Base-by-base conservation (phyloP, 164 flowering plant genomes). In the Paratinospora sagittata region DNA sequence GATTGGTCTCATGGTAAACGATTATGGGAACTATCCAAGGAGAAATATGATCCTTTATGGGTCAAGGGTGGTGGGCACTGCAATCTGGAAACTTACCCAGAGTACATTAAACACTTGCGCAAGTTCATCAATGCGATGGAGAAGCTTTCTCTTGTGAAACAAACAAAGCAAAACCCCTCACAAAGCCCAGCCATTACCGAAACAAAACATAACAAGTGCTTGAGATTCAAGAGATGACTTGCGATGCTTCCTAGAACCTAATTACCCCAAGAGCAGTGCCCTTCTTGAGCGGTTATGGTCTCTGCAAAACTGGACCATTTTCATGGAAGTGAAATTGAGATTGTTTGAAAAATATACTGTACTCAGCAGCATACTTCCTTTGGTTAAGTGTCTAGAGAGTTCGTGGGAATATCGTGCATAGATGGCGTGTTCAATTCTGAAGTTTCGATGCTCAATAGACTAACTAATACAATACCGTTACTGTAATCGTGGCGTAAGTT, bases 61-160 rank as follows among this genome's bases (percentile, higher is more conserved):
- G 84, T 96, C 12, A 83, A 93, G 71, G 97, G 98, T 8, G 99
- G 98, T 13, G 97, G 97, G 2, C 99, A 96, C 77, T 96, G 97
- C 82, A 96, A 96, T 83, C 86, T 96, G 23, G 99, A 96, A 76
- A 90, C 97, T 11, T 96, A 83, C 76, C 98, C 99, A 0, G 98
- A 96, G 81, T 96, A 88, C 85, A 93, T 96, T 37, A 90, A 86
- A 74, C 96, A 96, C 82, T 76, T 96, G 77, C 82, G 96, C 49
- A 91, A 89, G 84, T 96, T 90, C 77, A 79, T 95, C 27, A 85
- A 85, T n/a, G 87, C 96, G 33, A 84, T 96, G 95, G 98, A 93
- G 82, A 95, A 91, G 67, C 83, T 82, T 39, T 80, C 96, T 4
- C 27, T 85, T 65, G 70, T 82, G n/a, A 88, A 83, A 76, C 89